phyloP scores from a whole-genome alignment of 345 rosid species.

The Rubroshorea leprosula region DNA sequence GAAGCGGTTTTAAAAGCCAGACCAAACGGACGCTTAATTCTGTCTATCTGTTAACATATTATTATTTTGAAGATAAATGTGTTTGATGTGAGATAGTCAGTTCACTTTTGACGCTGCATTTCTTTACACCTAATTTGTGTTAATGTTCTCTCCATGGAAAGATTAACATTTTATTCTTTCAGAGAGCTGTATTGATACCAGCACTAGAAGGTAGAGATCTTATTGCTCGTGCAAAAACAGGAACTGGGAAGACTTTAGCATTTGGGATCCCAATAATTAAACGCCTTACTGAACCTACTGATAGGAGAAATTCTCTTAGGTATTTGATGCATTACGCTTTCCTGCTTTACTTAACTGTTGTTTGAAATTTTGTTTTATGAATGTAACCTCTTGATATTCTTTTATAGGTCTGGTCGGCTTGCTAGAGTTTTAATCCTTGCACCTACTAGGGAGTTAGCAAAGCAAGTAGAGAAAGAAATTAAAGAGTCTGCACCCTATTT shows the following conservation, averaged over 20 bases:
- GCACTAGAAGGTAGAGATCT: slow-evolving; percentile 84
- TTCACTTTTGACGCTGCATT: not conserved
- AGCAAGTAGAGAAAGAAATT: slow-evolving; percentile 94
- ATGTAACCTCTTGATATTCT: slow-evolving; percentile 6
- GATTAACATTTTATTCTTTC: not conserved
- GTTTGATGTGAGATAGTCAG: not conserved
- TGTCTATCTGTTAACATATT: not conserved
- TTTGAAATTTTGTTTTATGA: not conserved
- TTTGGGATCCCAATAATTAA: slow-evolving; percentile 92
- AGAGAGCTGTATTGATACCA: slow-evolving; percentile 90
- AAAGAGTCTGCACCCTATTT: slow-evolving; percentile 84
- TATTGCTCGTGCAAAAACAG: slow-evolving; percentile 97
- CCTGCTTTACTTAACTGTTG: not conserved
- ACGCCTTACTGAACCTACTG: slow-evolving; percentile 60
- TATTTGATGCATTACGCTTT: slow-evolving; percentile 12
- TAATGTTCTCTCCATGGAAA: not conserved
- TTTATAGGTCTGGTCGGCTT: slow-evolving; percentile 46
- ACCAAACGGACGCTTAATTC: no score
- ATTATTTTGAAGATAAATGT: not conserved
- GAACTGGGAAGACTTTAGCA: slow-evolving; percentile 99
- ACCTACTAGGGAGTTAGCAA: slow-evolving; percentile 89
- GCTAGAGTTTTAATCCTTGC: slow-evolving; percentile 80
- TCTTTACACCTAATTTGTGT: no score
- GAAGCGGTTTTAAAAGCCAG: no score
- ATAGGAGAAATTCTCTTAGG: slow-evolving; percentile 42